Evolutionary conservation across 495 filamentous ascomycete genomes (phyloP), one percentile per base, ranked within the genome.

Genomic region (Podospora sp.): DNA sequence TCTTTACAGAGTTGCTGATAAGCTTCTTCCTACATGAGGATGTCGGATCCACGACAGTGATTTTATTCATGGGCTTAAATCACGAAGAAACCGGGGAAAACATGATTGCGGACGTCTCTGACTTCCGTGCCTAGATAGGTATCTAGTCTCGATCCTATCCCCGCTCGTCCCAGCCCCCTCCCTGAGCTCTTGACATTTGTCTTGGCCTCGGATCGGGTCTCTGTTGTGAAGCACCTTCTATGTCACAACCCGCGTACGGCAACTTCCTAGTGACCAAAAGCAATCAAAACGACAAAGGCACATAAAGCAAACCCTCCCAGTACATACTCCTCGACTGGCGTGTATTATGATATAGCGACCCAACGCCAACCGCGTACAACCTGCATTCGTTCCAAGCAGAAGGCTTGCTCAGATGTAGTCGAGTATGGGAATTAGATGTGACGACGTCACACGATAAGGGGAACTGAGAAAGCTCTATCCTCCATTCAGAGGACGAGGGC

Each of bases 271-370:
- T 24, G 63, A 66, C 65, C 52, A 66, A 72, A n/a, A 71, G 63
- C 66, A 69, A 74, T 66, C 69, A 68, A 62, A 72, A 68, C 63
- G 12, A 62, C 26, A 63, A n/a, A 67, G 62, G 63, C 69, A 56
- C 58, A 55, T 27, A 70, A 69, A 71, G 56, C 68, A 74, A 65
- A 68, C 35, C 65, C 65, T 33, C 70, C 74, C 63, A 65, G 60
- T 46, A 70, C 62, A 25, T 62, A 68, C 66, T 69, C 62, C 46
- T 63, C 33, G 55, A 70, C 65, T 65, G 55, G 20, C 66, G 69
- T 62, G 63, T 65, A 76, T 71, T 68, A 74, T 64, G 61, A 66
- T 65, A 52, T 68, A 71, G 59, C 22, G 49, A 68, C 66, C 69
- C 55, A 63, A 65, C 25, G 35, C 53, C 35, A 46, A 56, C 67